Evolutionary conservation across 202 grass and related monocot genomes (phyloP).

Genomic region (Carex arenaria): DNA sequence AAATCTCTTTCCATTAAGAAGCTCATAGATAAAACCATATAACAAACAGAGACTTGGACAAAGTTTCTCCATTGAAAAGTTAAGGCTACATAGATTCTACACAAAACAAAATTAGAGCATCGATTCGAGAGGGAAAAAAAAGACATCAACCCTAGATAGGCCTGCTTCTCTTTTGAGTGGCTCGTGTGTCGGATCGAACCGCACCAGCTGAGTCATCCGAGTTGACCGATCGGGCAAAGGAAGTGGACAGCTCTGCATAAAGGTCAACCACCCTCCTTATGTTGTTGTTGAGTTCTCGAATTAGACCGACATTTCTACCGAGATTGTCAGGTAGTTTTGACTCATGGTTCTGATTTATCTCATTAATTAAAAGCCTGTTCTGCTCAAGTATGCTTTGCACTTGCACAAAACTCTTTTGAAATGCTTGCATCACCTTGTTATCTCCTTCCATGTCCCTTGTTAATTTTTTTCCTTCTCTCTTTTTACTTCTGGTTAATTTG

Average conservation of each 20-base stretch:
- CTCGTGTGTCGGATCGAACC: conserved; percentile 14
- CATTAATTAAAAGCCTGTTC: conserved; percentile 63
- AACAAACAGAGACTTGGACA: conserved; percentile 12
- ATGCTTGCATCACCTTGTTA: conserved; percentile 57
- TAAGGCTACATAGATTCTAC: conserved; percentile 17
- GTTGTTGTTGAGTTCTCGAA: conserved; percentile 82
- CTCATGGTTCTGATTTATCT: conserved; percentile 92
- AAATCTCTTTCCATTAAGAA: conserved; percentile 6
- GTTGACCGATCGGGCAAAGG: conserved; percentile 47
- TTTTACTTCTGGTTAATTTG: not conserved
- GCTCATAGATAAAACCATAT: not conserved
- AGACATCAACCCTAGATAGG: conserved; percentile 20
- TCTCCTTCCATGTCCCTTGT: conserved; percentile 29
- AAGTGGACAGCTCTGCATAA: conserved; percentile 63
- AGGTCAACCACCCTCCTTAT: conserved; percentile 77
- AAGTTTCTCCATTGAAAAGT: conserved; percentile 5
- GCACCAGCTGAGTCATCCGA: conserved; percentile 64
- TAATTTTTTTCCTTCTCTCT: not conserved
- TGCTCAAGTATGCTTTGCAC: conserved; percentile 72
- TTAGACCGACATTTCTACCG: conserved; percentile 69
- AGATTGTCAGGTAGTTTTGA: conserved; percentile 68
- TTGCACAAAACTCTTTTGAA: conserved; percentile 86
- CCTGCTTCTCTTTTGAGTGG: conserved; percentile 59
- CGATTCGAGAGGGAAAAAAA: not conserved
- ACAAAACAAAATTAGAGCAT: conserved; percentile 19